Evolutionary conservation across 1,284 basidiomycete genomes (phyloP), one percentile per base, ranked within the genome.

Genomic region (Volvariella surrecta): DNA sequence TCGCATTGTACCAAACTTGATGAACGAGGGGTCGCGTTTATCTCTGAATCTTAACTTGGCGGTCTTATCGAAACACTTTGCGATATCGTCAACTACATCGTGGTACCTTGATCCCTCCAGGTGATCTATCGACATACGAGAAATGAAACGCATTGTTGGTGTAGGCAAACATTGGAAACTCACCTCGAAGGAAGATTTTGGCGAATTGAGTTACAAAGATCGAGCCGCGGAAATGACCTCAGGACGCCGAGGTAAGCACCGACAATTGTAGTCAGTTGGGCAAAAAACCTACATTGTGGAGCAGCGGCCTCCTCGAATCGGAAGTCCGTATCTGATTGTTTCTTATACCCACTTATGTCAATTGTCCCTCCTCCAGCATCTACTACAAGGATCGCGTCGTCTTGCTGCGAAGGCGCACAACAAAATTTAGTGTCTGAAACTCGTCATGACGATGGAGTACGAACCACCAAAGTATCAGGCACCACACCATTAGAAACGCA

Each of bases 311-410:
- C 62, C 35, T 58, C 58, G 40, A 56, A 64, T 8, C 47, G 47
- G 8, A 54, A 40, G 2, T 49, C 43, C 11, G 39, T 21, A 3
- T 42, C 9, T 32, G 47, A 35, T 18, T 47, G 52, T 53, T 64
- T 38, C 51, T 58, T 53, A 49, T 76, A 77, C 6, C 73, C 64
- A 48, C 72, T 74, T 37, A 79, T 54, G 37, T 74, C 70, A 15
- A 73, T 53, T 0, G 69, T 73, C 44, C 68, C 70, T 21, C 69
- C 68, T n/a, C 73, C 72, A 8, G 72, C 71, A 48, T 74, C 73
- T 13, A 74, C 64, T n/a, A 74, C 55, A 37, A 70, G 55, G 4
- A 74, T 52, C 1, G 70, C 69, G 24, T 64, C 51, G 8, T 58
- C 60, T 19, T 52, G 49, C 64, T 66, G 32, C 4, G 32, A n/a